These are phyloP conservation scores for Cercophora scortea DNA, from an alignment of 495 filamentous ascomycete species.

Conservation along the genomic window DNA sequence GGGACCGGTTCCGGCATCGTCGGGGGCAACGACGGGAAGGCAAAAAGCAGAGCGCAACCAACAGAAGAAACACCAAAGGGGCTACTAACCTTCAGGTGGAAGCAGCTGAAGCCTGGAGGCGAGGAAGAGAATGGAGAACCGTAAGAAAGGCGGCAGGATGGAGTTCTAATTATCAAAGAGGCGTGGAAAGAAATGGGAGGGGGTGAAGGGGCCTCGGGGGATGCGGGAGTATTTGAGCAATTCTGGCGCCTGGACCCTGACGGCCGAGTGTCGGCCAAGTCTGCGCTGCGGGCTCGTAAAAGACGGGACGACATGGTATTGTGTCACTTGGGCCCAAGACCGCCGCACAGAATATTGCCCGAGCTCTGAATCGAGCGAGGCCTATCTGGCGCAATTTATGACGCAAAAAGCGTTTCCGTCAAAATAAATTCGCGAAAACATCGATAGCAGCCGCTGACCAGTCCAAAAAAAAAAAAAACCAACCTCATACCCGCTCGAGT, in stretches of 20 bases:
- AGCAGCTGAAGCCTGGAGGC: background rate
- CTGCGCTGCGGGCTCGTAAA: conserved; percentile 14
- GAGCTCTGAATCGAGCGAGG: background rate
- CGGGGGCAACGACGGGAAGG: no score
- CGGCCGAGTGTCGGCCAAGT: conserved; percentile 22
- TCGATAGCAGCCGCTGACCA: no score
- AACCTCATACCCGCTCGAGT: no score
- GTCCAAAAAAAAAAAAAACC: no score
- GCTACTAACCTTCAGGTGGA: background rate
- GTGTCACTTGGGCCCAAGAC: background rate
- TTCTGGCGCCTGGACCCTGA: conserved; percentile 16
- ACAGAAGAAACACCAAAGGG: background rate
- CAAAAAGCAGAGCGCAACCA: no score
- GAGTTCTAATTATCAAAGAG: background rate
- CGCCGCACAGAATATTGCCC: conserved; percentile 14
- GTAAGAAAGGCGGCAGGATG: background rate
- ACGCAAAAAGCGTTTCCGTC: background rate
- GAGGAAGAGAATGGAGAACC: conserved; percentile 3
- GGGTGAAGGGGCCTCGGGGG: conserved; percentile 1
- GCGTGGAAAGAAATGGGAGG: background rate
- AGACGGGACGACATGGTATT: conserved; percentile 9
- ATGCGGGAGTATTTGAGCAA: conserved; percentile 29
- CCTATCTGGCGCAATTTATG: no score
- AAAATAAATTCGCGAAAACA: no score
- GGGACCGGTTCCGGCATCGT: no score